These are phyloP conservation scores for Hypocreales sp. DNA, from an alignment of 2,329 filamentous ascomycete species.

Conservation along the genomic window DNA sequence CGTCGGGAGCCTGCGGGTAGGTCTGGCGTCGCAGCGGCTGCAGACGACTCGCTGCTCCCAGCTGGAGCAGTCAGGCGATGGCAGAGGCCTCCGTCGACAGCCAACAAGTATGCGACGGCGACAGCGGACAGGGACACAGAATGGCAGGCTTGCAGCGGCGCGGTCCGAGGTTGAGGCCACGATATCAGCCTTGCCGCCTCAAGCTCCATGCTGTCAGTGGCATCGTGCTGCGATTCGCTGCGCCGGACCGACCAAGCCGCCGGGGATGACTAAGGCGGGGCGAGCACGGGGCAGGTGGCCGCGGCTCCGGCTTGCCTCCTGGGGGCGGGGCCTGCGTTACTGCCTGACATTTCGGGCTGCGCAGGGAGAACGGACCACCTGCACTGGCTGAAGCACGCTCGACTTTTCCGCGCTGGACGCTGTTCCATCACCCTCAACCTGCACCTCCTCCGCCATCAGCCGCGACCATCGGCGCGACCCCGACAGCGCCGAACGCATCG, in stretches of 20 bases:
- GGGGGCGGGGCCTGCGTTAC: too few species aligned
- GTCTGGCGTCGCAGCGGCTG: not conserved
- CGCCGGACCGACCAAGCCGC: slow-evolving; percentile 8
- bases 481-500: slow-evolving; percentile 9
- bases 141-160: too few species aligned
- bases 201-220: slow-evolving; percentile 1
- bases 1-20: too few species aligned
- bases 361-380: slow-evolving; percentile 1
- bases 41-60: slow-evolving; percentile 1
- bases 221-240: slow-evolving; percentile 3
- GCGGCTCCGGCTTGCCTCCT: too few species aligned
- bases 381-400: slow-evolving; percentile 11
- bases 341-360: slow-evolving; percentile 18
- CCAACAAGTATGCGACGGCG: too few species aligned
- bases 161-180: slow-evolving; percentile 10
- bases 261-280: too few species aligned
- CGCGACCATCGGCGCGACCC: too few species aligned
- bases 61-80: not conserved
- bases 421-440: slow-evolving; percentile 13
- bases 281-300: too few species aligned
- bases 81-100: too few species aligned
- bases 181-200: slow-evolving; percentile 3
- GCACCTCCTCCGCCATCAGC: slow-evolving; percentile 10
- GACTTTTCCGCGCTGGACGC: slow-evolving; percentile 16
- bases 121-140: too few species aligned